These are phyloP conservation scores for Plantago rigida DNA, from an alignment of 305 asterid genomes.

Conservation along the genomic window DNA sequence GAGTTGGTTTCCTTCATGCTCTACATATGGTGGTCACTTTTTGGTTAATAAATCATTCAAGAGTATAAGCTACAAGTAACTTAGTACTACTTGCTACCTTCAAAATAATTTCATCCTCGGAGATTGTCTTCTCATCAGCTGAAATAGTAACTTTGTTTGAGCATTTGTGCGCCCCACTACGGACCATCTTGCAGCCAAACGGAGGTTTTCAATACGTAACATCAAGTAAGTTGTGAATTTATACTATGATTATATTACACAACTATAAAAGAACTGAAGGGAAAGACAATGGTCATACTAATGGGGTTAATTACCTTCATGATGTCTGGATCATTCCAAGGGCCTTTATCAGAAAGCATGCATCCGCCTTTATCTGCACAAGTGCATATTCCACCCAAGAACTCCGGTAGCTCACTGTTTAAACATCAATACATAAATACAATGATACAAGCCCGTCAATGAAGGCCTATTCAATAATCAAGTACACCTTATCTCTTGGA, in stretches of 20 bases:
- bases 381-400: constrained; percentile 60
- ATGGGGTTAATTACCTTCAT: constrained; percentile 38
- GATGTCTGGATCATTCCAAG: constrained; percentile 53
- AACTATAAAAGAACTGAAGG: background rate
- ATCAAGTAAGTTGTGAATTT: background rate
- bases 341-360: constrained; percentile 58
- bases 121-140: constrained; percentile 50
- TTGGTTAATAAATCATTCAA: no score
- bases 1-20: constrained; percentile 19
- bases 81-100: constrained; percentile 22
- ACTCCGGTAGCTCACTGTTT: constrained; percentile 67
- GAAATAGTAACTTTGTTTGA: constrained; percentile 41
- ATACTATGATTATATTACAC: background rate
- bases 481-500: background rate
- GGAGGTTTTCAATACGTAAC: background rate
- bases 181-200: constrained; percentile 56
- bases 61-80: background rate
- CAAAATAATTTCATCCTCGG: constrained; percentile 37
- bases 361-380: constrained; percentile 59
- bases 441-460: background rate
- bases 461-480: background rate
- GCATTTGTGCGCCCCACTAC: constrained; percentile 57
- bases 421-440: constrained; percentile 17
- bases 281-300: background rate
- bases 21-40: constrained; percentile 5